A percentile compares a stretch with the other conserved stretches of the same genome.
Conservation (phyloP, 2,329 filamentous ascomycete species). For the Colletotrichum sp. region DNA sequence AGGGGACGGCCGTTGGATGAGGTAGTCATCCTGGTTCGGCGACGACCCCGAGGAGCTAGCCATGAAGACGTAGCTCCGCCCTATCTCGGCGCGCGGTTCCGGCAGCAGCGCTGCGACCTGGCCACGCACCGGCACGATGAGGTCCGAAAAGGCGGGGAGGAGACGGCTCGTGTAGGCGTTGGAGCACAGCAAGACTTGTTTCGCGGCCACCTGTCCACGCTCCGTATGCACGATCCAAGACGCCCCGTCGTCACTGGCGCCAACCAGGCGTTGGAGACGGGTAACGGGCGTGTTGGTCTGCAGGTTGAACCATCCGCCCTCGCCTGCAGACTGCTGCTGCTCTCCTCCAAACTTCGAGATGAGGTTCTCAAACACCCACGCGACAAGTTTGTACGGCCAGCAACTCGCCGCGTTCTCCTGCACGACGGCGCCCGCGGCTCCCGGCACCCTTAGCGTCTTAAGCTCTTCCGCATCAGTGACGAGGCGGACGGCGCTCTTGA, state of each 20-base stretch:
- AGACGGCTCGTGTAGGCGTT: conserved; percentile 85
- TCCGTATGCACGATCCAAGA: conserved; percentile 69
- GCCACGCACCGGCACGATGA: conserved; percentile 79
- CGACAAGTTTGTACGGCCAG: conserved; percentile 86
- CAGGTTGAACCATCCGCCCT: conserved; percentile 60
- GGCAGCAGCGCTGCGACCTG: conserved; percentile 70
- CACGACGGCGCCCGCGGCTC: conserved; percentile 66
- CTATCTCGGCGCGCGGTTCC: conserved; percentile 38
- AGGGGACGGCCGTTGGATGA: conserved; percentile 69
- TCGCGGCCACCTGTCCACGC: conserved; percentile 68
- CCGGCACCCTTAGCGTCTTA: conserved; percentile 56
- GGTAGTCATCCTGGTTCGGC: conserved; percentile 69
- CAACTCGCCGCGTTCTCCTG: conserved; percentile 69
- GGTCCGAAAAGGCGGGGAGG: conserved; percentile 68
- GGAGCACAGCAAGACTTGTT: conserved; percentile 75
- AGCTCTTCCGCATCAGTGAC: conserved; percentile 45
- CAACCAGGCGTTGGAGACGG: conserved; percentile 40
- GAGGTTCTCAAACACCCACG: conserved; percentile 69
- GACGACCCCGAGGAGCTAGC: conserved; percentile 27
- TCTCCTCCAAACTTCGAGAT: conserved; percentile 36
- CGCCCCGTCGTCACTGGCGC: conserved; percentile 6
- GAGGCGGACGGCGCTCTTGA: conserved; percentile 53
- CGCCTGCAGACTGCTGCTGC: conserved; percentile 22
- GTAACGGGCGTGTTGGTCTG: conserved; percentile 75
- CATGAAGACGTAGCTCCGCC: conserved; percentile 68